Conservation (phyloP, 331 rosid species). For the Pyrus hybrid region DNA sequence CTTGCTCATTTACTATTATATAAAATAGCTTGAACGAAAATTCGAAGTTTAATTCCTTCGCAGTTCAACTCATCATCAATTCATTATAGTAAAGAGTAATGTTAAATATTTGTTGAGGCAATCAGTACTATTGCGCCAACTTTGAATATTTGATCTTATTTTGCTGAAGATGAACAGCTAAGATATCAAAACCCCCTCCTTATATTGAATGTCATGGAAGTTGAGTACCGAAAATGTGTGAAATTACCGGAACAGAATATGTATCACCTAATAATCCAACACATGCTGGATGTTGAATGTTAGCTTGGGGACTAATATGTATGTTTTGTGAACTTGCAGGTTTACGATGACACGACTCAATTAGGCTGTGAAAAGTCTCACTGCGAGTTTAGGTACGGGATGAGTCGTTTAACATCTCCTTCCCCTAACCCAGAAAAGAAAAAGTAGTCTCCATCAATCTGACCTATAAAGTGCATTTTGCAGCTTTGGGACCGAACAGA, state of each 20-base stretch:
- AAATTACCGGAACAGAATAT: too few relatives aligned
- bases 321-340: conserved; percentile 42
- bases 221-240: not conserved
- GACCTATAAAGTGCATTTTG: conserved; percentile 12
- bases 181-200: not conserved
- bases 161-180: not conserved
- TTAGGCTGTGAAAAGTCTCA: conserved; percentile 64
- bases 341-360: conserved; percentile 83
- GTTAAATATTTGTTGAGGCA: not conserved
- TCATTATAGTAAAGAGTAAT: not conserved
- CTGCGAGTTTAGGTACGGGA: conserved; percentile 58
- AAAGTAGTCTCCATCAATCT: not conserved
- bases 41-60: too few relatives aligned
- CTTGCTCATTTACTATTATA: not conserved
- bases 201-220: not conserved
- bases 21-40: not conserved
- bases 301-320: not conserved
- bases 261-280: too few relatives aligned
- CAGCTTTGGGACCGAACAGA: conserved; percentile 70
- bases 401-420: not conserved
- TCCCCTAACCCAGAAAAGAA: not conserved
- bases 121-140: not conserved
- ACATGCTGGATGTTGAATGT: not conserved
- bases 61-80: too few relatives aligned
- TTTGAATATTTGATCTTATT: not conserved